phyloP scores from a whole-genome alignment of 2,329 filamentous ascomycete genomes.

The Scleromitrula shiraiana region DNA sequence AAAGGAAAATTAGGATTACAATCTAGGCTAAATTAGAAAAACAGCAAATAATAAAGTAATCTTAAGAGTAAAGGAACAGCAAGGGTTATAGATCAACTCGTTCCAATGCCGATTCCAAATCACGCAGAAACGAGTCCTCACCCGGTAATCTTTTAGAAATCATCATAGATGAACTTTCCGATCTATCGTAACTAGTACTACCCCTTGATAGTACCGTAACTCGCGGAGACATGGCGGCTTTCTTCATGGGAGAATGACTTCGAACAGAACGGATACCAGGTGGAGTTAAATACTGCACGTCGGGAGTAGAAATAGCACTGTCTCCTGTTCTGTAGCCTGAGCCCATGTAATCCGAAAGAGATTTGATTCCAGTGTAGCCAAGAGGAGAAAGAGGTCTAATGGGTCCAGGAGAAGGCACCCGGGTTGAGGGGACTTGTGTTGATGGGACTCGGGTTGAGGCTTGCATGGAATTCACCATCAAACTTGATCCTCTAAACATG shows the following conservation, averaged over 20 bases:
- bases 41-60: too few relatives aligned
- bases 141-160: background rate
- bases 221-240: background rate
- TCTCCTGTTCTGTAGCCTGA: background rate
- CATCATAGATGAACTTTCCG: constrained; percentile 5
- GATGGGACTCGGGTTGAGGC: constrained; percentile 4
- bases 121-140: constrained; percentile 4
- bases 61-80: constrained; percentile 3
- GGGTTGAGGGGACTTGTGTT: too few relatives aligned
- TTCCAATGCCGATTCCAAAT: constrained; percentile 3
- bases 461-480: constrained; percentile 1
- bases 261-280: background rate
- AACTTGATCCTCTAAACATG: constrained; percentile 6
- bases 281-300: constrained; percentile 5
- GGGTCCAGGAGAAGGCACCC: background rate
- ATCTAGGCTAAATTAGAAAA: too few relatives aligned
- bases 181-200: constrained; percentile 3
- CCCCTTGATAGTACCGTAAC: background rate
- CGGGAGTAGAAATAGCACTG: constrained; percentile 4
- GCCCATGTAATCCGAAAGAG: constrained; percentile 1
- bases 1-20: background rate
- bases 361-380: background rate
- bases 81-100: background rate
- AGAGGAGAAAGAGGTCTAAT: background rate
- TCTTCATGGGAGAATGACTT: constrained; percentile 1